Percentiles rank a stretch among this genome's conserved stretches.
These are phyloP conservation scores for Cunninghamia lanceolata DNA, from an alignment of 75 land plant genomes.

Conservation along the genomic window DNA sequence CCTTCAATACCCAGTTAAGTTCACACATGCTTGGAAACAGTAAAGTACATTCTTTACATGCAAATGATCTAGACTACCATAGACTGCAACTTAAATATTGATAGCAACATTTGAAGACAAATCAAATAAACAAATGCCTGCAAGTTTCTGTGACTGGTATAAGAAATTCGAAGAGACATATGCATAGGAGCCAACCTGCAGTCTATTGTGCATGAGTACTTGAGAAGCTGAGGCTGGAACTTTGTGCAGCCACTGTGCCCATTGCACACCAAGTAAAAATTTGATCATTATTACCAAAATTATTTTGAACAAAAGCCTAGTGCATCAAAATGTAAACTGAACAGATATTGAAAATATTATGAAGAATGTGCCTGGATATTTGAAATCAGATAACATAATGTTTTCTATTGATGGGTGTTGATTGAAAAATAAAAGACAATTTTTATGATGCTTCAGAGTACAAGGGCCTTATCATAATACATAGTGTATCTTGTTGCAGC, in stretches of 20 bases:
- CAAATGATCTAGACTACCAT: neutral
- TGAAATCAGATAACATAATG: neutral
- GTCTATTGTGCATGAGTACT: conserved; percentile 73
- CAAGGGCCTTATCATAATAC: neutral
- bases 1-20: neutral
- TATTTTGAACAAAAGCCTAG: neutral
- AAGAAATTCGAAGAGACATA: neutral
- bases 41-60: neutral
- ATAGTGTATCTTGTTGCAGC: neutral
- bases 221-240: conserved; percentile 67
- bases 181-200: conserved; percentile 52
- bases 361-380: neutral
- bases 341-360: conserved; percentile 1
- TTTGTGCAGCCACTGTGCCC: conserved; percentile 66
- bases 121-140: neutral
- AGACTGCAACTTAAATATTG: neutral
- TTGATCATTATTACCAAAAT: neutral
- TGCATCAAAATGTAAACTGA: neutral
- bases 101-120: neutral
- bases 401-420: neutral
- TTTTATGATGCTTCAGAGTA: neutral
- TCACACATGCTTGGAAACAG: neutral
- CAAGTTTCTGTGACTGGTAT: neutral
- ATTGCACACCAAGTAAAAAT: neutral
- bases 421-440: neutral